Percentiles rank a stretch among this genome's conserved stretches.
phyloP scores from a whole-genome alignment of 2,329 filamentous ascomycete genomes.

The Canariomyces notabilis region DNA sequence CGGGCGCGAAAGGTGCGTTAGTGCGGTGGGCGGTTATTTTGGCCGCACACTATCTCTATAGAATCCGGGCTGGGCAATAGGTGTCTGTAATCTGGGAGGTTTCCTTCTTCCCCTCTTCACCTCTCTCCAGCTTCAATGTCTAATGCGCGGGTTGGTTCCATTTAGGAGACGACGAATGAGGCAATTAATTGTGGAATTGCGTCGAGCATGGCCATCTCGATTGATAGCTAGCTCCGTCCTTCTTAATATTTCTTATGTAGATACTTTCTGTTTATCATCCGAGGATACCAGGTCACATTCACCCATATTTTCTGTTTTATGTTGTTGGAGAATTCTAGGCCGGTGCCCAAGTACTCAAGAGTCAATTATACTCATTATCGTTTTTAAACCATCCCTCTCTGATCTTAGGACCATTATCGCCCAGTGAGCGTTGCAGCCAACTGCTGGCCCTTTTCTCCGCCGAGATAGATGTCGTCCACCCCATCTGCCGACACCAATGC shows the following conservation, averaged over 20 bases:
- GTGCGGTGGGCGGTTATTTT: constrained; percentile 47
- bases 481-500: constrained; percentile 54
- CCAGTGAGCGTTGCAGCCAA: constrained; percentile 40
- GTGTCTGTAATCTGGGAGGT: too few species aligned
- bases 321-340: too few species aligned
- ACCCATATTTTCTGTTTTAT: too few species aligned
- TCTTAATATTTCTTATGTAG: neutral
- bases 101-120: neutral
- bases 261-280: too few species aligned
- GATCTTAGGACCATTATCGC: constrained; percentile 8
- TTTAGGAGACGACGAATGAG: constrained; percentile 17
- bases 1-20: constrained; percentile 45
- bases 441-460: constrained; percentile 50
- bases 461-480: constrained; percentile 55
- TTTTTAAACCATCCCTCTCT: too few species aligned
- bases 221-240: too few species aligned
- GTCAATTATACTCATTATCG: too few species aligned
- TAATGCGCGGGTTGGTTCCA: constrained; percentile 6
- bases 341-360: too few species aligned
- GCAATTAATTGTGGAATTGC: too few species aligned
- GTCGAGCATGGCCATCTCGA: too few species aligned
- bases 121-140: constrained; percentile 1
- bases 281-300: constrained; percentile 4
- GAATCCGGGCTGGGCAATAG: constrained; percentile 5
- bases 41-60: constrained; percentile 18